phyloP scores from a whole-genome alignment of 768 basidiomycete genomes.

The Lentinula sp. region DNA sequence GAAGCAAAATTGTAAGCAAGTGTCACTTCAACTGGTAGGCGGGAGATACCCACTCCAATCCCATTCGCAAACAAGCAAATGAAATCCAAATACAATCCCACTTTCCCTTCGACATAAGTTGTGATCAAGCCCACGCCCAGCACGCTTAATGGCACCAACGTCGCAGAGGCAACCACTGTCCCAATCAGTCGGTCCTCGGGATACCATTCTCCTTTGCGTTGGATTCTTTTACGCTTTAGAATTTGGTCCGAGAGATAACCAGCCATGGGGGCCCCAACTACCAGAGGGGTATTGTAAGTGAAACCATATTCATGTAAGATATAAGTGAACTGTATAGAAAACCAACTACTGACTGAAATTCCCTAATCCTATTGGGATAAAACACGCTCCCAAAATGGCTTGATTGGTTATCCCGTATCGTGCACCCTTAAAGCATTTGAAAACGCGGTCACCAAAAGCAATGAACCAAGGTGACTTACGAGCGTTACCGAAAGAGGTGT shows the following conservation, averaged over 20 bases:
- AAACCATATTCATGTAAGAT: background rate
- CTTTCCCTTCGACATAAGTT: conserved; percentile 38
- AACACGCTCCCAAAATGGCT: conserved; percentile 53
- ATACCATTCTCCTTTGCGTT: conserved; percentile 52
- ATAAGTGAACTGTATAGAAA: background rate
- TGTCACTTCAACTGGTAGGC: background rate
- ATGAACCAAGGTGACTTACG: conserved; percentile 28
- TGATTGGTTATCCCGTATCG: conserved; percentile 52
- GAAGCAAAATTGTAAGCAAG: background rate
- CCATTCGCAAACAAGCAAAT: conserved; percentile 59
- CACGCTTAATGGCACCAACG: conserved; percentile 50
- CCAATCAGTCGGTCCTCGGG: conserved; percentile 66
- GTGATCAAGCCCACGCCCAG: conserved; percentile 44
- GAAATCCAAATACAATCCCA: conserved; percentile 46
- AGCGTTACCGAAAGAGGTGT: conserved; percentile 64
- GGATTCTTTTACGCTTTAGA: conserved; percentile 40
- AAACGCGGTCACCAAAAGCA: background rate
- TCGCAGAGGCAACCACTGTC: conserved; percentile 35
- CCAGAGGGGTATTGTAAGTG: background rate
- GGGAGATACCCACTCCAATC: conserved; percentile 41
- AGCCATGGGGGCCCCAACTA: conserved; percentile 56
- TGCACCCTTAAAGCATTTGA: conserved; percentile 35
- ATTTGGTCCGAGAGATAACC: conserved; percentile 54
- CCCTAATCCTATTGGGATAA: conserved; percentile 54
- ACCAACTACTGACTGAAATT: conserved; percentile 40